These are phyloP conservation scores for Trametes sp. DNA, from an alignment of 1,284 basidiomycete genomes.

Conservation along the genomic window DNA sequence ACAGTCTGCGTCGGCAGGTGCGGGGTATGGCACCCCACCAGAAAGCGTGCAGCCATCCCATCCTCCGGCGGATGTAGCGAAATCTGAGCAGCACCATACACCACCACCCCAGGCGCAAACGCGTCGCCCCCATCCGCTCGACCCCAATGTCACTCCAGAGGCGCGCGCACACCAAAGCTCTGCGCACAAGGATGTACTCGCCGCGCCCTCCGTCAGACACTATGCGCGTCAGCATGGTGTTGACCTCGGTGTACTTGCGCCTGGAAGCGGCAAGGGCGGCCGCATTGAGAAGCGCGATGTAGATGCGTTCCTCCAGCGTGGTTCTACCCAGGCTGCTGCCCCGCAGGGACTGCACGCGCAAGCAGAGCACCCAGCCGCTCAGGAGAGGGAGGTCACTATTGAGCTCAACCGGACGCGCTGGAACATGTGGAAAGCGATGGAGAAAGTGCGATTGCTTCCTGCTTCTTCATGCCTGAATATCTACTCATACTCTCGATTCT, in stretches of 20 bases:
- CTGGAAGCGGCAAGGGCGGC: conserved; percentile 80
- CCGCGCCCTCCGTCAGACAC: conserved; percentile 82
- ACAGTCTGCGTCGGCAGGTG: conserved; percentile 3
- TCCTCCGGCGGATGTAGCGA: neutral
- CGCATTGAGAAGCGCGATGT: conserved; percentile 82
- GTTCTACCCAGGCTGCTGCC: neutral
- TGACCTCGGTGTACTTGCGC: conserved; percentile 62
- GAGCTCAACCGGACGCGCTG: conserved; percentile 82
- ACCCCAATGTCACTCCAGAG: conserved; percentile 56
- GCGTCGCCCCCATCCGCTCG: conserved; percentile 67
- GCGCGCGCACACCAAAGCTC: conserved; percentile 27
- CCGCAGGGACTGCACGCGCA: conserved; percentile 2
- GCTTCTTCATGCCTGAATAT: neutral
- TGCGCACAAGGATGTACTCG: conserved; percentile 54
- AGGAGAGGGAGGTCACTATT: conserved; percentile 58
- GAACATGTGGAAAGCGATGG: conserved; percentile 90
- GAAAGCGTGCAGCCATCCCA: conserved; percentile 32
- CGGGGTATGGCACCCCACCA: conserved; percentile 14
- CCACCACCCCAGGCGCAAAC: conserved; percentile 9
- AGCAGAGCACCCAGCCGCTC: conserved; percentile 27
- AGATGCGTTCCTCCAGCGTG: conserved; percentile 58
- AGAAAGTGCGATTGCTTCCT: conserved; percentile 55
- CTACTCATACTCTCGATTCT: conserved; percentile 21
- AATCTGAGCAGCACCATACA: neutral
- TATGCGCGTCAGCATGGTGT: conserved; percentile 75